phyloP scores from a whole-genome alignment of 768 basidiomycete species.

The Cubamyces sp. region DNA sequence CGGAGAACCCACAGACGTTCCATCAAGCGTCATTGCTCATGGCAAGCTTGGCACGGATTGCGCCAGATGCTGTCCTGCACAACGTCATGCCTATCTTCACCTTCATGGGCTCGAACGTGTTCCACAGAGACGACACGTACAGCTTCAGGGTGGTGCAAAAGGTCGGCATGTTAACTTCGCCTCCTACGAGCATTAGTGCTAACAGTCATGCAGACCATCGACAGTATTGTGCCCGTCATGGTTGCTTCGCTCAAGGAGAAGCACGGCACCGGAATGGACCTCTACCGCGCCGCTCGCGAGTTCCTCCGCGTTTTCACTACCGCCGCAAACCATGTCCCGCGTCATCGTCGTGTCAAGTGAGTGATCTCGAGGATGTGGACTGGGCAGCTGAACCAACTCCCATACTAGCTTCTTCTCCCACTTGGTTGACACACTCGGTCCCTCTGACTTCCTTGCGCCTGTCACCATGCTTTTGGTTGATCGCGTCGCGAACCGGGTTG shows the following conservation, averaged over 20 bases:
- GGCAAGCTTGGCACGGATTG: conserved; percentile 79
- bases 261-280: conserved; percentile 54
- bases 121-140: conserved; percentile 95
- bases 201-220: conserved; percentile 67
- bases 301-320: conserved; percentile 93
- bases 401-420: conserved; percentile 81
- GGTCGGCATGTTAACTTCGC: conserved; percentile 44
- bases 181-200: neutral
- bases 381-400: neutral
- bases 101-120: conserved; percentile 98
- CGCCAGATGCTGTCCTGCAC: conserved; percentile 89
- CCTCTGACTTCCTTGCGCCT: conserved; percentile 79
- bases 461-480: conserved; percentile 86
- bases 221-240: conserved; percentile 94
- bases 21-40: conserved; percentile 90
- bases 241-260: conserved; percentile 71
- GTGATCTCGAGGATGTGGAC: neutral
- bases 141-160: conserved; percentile 95
- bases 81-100: conserved; percentile 99
- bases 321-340: conserved; percentile 88
- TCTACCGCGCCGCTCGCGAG: conserved; percentile 73
- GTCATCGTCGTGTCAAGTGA: conserved; percentile 88
- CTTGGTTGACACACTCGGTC: conserved; percentile 80
- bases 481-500: conserved; percentile 69
- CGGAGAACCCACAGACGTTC: conserved; percentile 92